Conservation (phyloP, 768 basidiomycete species). For the Suillus bovinus region DNA sequence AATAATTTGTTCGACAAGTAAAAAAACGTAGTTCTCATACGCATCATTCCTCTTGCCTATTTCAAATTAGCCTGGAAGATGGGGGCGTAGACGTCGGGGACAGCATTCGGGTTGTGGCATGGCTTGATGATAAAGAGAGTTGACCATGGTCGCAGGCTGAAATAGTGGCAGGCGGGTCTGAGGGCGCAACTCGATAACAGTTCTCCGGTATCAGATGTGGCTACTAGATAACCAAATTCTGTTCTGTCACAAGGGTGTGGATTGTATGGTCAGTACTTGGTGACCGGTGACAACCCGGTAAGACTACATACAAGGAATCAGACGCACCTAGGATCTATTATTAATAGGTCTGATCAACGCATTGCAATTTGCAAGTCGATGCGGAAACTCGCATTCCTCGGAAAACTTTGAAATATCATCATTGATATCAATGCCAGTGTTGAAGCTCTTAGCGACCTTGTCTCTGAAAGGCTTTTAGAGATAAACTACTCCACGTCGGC, state of each 20-base stretch:
- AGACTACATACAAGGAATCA: too few species aligned
- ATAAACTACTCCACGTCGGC: conserved; percentile 66
- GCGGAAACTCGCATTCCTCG: too few species aligned
- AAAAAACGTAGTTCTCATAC: background rate
- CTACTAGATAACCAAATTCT: background rate
- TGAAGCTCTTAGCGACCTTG: background rate
- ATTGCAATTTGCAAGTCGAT: background rate
- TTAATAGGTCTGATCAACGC: background rate
- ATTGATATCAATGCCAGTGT: background rate
- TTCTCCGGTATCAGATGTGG: background rate
- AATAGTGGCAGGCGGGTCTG: background rate
- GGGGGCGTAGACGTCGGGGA: background rate
- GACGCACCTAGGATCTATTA: background rate
- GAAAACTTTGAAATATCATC: background rate
- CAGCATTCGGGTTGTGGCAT: background rate
- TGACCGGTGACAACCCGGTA: too few species aligned
- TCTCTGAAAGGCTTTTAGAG: background rate
- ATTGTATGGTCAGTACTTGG: too few species aligned
- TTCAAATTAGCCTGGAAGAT: background rate
- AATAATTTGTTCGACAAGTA: background rate
- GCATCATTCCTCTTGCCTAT: background rate
- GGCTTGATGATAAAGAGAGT: background rate
- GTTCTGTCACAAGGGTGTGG: too few species aligned
- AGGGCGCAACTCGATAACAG: background rate
- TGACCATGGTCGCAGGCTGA: too few species aligned